Evolutionary conservation across 768 basidiomycete genomes (phyloP), one percentile per base, ranked within the genome.

Genomic region (Kwoniella heveanensis): DNA sequence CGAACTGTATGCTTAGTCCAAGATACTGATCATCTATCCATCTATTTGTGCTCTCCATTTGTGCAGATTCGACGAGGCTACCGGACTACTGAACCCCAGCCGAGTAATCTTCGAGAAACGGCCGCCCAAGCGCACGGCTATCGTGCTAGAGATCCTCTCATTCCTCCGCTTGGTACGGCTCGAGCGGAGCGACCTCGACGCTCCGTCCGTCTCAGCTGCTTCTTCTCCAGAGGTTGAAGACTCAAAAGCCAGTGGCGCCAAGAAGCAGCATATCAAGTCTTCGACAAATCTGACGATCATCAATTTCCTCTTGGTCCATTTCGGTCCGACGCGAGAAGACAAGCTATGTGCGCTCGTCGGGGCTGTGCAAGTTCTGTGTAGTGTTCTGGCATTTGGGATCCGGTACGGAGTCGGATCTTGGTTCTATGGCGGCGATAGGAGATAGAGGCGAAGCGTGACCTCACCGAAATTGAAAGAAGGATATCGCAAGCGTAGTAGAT

Each of bases 261-360:
- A 49, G 1, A 56, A 50, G n/a, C 22, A 13, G 37, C 37, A 76
- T 25, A 88, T 96, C 68, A 74, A 83, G 2, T 88, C 89, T 62
- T 84, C 87, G 3, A 92, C 90, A 36, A 99, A 99, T 79, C 81
- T 98, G 64, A 99, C 96, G 0, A 87, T 99, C 62, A 82, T 95
- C 30, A 98, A 96, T 77, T 85, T 89, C 57, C 84, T 96, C 57
- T 83, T 99, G 29, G 81, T 95, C 24, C 83, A 86, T 22, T 76
- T 90, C 6, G 94, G 94, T 1, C 88, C 91, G 15, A 90, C 94
- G 89, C 84, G 83, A 62, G 96, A 99, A 81, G 88, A 88, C 64
- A 83, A 82, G 32, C 83, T 99, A 21, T 90, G 91, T 13, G 84
- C 86, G 74, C 81, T 85, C 19, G 77, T 96, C 71, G 90, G 92